Percentiles rank a stretch among this genome's conserved stretches.
Evolutionary conservation across 2,329 filamentous ascomycete species (phyloP).

Genomic region (Ophiocordyceps robertsii): DNA sequence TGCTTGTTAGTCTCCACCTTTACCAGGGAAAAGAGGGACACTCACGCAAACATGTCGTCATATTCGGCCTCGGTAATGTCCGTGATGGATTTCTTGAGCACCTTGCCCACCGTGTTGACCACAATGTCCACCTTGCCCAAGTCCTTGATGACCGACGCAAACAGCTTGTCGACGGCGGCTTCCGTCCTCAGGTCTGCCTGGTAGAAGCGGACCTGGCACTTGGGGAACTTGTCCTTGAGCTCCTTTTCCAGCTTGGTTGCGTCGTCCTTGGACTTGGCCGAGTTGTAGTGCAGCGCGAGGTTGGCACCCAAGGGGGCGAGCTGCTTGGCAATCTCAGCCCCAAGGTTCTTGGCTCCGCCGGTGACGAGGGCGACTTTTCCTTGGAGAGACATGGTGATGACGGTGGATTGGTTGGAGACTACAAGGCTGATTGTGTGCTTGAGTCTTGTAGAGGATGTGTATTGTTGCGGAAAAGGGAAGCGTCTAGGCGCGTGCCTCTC

Average conservation of each 20-base stretch:
- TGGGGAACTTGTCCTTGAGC: conserved; percentile 18
- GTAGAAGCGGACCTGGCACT: conserved; percentile 23
- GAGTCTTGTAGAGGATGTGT: not conserved
- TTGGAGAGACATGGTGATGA: conserved; percentile 18
- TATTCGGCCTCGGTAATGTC: conserved; percentile 30
- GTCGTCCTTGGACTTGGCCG: conserved; percentile 20
- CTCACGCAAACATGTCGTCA: conserved; percentile 31
- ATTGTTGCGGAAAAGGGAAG: no score
- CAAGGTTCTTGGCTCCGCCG: conserved; percentile 45
- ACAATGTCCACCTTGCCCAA: conserved; percentile 34
- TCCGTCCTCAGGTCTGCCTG: conserved; percentile 28
- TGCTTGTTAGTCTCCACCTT: not conserved
- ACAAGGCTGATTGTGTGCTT: not conserved
- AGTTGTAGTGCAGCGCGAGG: conserved; percentile 45
- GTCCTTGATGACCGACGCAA: conserved; percentile 22
- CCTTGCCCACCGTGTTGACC: conserved; percentile 36
- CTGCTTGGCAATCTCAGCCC: conserved; percentile 41
- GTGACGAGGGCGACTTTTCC: conserved; percentile 36
- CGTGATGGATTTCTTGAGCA: conserved; percentile 30
- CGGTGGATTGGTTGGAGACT: not conserved
- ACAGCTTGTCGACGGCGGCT: conserved; percentile 24
- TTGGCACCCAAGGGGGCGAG: conserved; percentile 41
- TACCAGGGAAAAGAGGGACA: not conserved
- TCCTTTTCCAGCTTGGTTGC: conserved; percentile 20
- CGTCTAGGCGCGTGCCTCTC: no score